Evolutionary conservation across 176 grass and related monocot species (phyloP), one percentile per base, ranked within the genome.

Genomic region (Oryza brachyantha): DNA sequence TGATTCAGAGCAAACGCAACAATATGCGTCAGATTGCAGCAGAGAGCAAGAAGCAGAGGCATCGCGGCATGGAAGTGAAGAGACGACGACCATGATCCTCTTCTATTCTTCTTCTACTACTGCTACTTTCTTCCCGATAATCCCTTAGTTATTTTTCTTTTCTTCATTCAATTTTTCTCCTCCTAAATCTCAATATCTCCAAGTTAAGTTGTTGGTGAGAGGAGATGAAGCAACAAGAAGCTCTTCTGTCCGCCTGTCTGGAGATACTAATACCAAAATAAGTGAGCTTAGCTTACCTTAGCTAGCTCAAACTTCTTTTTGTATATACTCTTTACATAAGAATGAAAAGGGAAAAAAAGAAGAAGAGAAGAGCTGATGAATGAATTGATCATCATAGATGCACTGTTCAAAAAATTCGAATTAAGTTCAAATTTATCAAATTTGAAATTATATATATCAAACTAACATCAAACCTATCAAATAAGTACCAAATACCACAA

Each of bases 71-170:
- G 54, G 16, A 76, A 67, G 46, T n/a, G 48, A 21, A n/a, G n/a
- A n/a, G 61, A 76, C 74, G 24, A 72, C 74, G 68, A 13, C 48
- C 61, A n/a, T 41, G 50, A 78, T 88, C 67, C 71, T 64, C 55
- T 32, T 77, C 80, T 39, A 65, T 13, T 74, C 81, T 57, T 66
- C 41, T n/a, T n/a, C n/a, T n/a, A n/a, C n/a, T n/a, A n/a, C n/a
- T n/a, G n/a, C n/a, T n/a, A n/a, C n/a, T 19, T 52, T 50, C 61
- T 73, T 35, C 7, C 2, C 17, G 60, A 80, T 70, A 80, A 57
- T 68, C 38, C 46, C 65, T 27, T 60, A 4, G 16, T 28, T 31
- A 55, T 77, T 70, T 39, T 26, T 78, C 81, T 58, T 40, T 24
- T 41, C 58, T 72, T 73, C 21, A n/a, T n/a, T 11, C 21, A 37